Base-by-base conservation (phyloP, 345 rosid genomes). In the Tarenaya hassleriana region DNA sequence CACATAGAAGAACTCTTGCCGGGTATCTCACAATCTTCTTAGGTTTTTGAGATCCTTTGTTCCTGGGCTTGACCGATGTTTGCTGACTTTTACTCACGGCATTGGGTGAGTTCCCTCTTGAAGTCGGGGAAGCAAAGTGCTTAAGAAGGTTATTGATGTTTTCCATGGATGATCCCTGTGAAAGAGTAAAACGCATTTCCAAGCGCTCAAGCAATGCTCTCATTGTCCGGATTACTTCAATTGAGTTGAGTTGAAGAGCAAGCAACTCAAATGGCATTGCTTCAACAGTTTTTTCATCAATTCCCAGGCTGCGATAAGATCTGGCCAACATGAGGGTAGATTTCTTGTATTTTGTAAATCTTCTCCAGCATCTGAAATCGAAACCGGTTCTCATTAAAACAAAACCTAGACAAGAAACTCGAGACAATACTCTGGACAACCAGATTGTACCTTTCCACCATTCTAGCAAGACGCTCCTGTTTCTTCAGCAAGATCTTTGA, bases 131-230 rank as follows among this genome's bases (percentile, higher is more conserved):
- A 32, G 76, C 71, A 37, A 88, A 83, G 63, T 86, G 75, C 69
- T 81, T 81, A 37, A 92, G 80, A 64, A 92, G 95, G 74, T 85
- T 94, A 67, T 78, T 84, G 60, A 92, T 83, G 65, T 80, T 81
- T 45, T 74, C 75, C 69, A 76, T 44, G 31, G 64, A 55, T 40
- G 71, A 61, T 45, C 62, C 27, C 47, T 63, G 62, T 53, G 54
- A 67, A 34, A 69, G 24, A 44, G 53, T 41, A 56, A 83, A 61
- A 31, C 97, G 95, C 55, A 73, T 78, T 64, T 92, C 97, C 48
- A 88, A 70, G 50, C 98, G 86, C 52, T 92, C 94, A 55, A 88
- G 88, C 31, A 92, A 60, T 45, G 68, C 69, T 62, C 79, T 85
- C 43, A 61, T 82, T 11, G 80, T 74, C 50, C 65, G 88, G 42